Base-by-base conservation (phyloP, 345 rosid genomes). In the Citrus mangshanensis region DNA sequence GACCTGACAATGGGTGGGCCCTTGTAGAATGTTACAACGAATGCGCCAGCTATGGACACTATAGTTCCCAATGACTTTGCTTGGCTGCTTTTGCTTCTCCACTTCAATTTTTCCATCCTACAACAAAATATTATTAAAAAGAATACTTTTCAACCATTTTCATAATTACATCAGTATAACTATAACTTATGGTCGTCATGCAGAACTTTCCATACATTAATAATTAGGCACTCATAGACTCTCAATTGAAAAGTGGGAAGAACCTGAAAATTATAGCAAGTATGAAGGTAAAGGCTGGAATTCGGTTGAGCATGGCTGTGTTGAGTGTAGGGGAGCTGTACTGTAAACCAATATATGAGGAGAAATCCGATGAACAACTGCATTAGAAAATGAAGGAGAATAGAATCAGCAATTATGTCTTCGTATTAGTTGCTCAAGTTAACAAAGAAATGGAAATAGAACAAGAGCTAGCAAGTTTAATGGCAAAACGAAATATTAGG, bases 61-160 rank as follows among this genome's bases (percentile, higher is more conserved):
- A 87, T 10, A 5, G 97, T 91, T 40, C 97, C 97, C 12, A 80
- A 58, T 12, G 85, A 66, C 84, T 91, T 94, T n/a, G 92, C 93
- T 68, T 82, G 69, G 86, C 89, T 80, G 81, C 88, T 87, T 55
- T 37, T 78, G 81, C 78, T 85, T 83, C 86, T 84, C 83, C 84
- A 75, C 61, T 85, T 78, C 2, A 91, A 82, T 54, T 80, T 88
- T 81, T 94, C 98, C 91, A 94, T 85, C 83, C 98, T 93, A 74
- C 35, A 38, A 49, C 24, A n/a, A 73, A 10, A 34, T 70, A 27
- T 22, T 10, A 27, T 21, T 3, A 46, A 24, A 25, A 49, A 49
- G 59, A 9, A 68, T n/a, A 40, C 21, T 1, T 19, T 68, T 68
- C 18, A 24, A 38, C 2, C 8, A 38, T 16, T 51, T 14, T 16